These are phyloP conservation scores for Metarhizium robertsii DNA, from an alignment of 2,329 filamentous ascomycete genomes.

Conservation along the genomic window DNA sequence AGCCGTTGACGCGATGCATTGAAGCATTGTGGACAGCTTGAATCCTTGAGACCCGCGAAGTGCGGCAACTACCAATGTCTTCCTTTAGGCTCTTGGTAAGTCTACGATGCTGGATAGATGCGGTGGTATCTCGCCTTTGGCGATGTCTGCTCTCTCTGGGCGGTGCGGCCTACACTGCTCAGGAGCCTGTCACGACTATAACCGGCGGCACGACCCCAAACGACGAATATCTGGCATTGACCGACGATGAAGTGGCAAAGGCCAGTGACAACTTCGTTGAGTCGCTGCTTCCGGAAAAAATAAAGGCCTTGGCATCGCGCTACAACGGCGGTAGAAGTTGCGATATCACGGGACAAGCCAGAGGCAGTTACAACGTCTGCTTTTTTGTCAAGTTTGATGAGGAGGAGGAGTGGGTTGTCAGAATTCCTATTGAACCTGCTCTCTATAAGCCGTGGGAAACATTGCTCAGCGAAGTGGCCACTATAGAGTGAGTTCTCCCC, in stretches of 20 bases:
- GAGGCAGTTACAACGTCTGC: constrained; percentile 15
- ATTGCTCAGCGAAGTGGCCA: background rate
- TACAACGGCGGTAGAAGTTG: constrained; percentile 11
- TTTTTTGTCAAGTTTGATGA: constrained; percentile 12
- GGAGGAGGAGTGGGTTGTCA: background rate
- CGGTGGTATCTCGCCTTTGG: background rate
- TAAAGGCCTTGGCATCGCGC: constrained; percentile 10
- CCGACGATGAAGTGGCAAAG: constrained; percentile 2
- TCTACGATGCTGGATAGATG: constrained; percentile 1
- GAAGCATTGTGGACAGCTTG: too few relatives aligned
- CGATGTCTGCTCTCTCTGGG: background rate
- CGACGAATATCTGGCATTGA: constrained; percentile 2
- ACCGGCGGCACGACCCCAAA: background rate
- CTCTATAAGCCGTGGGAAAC: background rate
- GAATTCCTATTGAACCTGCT: constrained; percentile 3
- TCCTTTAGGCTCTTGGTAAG: background rate
- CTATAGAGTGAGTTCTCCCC: background rate
- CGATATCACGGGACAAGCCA: constrained; percentile 8
- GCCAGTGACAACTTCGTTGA: constrained; percentile 1
- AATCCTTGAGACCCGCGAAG: too few relatives aligned
- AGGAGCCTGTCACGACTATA: background rate
- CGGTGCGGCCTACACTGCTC: background rate
- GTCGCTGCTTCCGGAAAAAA: constrained; percentile 1
- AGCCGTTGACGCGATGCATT: too few relatives aligned
- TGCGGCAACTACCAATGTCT: background rate